Evolutionary conservation across 2,329 filamentous ascomycete genomes (phyloP).

Genomic region (Cylindrodendrum hubeiense): DNA sequence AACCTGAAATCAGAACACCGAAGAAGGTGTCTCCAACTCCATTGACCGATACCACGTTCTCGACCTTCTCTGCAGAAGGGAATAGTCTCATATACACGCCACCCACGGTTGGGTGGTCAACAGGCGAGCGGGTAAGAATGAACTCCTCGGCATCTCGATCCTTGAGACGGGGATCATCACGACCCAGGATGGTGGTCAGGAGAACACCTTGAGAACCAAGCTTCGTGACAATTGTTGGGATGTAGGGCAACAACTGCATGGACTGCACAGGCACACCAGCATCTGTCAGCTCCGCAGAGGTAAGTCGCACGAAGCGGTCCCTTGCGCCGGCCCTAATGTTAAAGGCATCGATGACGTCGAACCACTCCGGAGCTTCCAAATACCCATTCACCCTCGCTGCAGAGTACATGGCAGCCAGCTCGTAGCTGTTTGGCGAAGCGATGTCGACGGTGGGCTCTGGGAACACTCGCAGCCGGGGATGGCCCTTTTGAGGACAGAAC

Average conservation of each 20-base stretch:
- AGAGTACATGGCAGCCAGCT: constrained; percentile 83
- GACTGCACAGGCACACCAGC: constrained; percentile 85
- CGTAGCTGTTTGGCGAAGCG: constrained; percentile 84
- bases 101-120: constrained; percentile 67
- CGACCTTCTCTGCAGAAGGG: constrained; percentile 73
- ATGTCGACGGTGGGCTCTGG: constrained; percentile 77
- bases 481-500: constrained; percentile 63
- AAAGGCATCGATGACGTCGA: constrained; percentile 81
- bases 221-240: constrained; percentile 88
- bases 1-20: constrained; percentile 83
- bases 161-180: constrained; percentile 75
- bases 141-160: constrained; percentile 74
- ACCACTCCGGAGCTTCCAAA: constrained; percentile 81
- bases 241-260: constrained; percentile 88
- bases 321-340: constrained; percentile 78
- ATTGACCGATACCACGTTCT: constrained; percentile 88
- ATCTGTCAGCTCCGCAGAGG: constrained; percentile 76
- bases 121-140: constrained; percentile 74
- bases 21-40: constrained; percentile 95
- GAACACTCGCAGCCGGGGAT: constrained; percentile 63
- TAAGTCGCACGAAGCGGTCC: constrained; percentile 78
- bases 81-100: constrained; percentile 87
- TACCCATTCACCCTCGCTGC: constrained; percentile 75
- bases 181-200: constrained; percentile 76
- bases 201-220: constrained; percentile 82